These are phyloP conservation scores for Cutaneotrichosporon sp. DNA, from an alignment of 1,284 basidiomycete species.

Conservation along the genomic window DNA sequence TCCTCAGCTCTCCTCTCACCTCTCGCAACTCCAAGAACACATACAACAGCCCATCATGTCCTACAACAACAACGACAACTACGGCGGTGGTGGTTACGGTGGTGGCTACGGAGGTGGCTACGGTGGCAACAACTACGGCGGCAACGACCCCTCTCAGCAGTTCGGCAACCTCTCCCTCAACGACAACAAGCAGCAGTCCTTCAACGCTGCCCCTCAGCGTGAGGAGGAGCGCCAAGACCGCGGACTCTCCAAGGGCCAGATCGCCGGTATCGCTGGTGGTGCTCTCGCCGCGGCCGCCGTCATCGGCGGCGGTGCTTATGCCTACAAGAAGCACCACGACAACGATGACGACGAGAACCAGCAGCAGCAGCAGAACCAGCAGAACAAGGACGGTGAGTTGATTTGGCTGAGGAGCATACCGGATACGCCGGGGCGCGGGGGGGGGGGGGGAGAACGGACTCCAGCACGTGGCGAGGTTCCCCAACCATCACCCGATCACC, in stretches of 20 bases:
- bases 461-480: too few species aligned
- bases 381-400: background rate
- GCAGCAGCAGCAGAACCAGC: background rate
- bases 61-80: slow-evolving; percentile 1
- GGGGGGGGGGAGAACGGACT: too few species aligned
- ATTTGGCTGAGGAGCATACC: too few species aligned
- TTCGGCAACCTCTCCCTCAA: background rate
- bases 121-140: too few species aligned
- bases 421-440: too few species aligned
- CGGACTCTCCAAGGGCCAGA: slow-evolving; percentile 14
- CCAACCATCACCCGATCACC: too few species aligned
- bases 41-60: background rate
- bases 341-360: slow-evolving; percentile 1
- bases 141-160: background rate
- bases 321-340: slow-evolving; percentile 12
- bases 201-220: background rate
- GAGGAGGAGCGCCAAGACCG: background rate
- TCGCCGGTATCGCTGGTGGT: slow-evolving; percentile 4
- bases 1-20: background rate
- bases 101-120: too few species aligned
- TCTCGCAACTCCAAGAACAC: background rate
- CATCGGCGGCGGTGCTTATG: slow-evolving; percentile 5
- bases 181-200: slow-evolving; percentile 1
- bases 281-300: slow-evolving; percentile 1
- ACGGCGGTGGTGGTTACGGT: too few species aligned